Evolutionary conservation across 495 filamentous ascomycete genomes (phyloP).

Genomic region (Lasiosphaeria hispida): DNA sequence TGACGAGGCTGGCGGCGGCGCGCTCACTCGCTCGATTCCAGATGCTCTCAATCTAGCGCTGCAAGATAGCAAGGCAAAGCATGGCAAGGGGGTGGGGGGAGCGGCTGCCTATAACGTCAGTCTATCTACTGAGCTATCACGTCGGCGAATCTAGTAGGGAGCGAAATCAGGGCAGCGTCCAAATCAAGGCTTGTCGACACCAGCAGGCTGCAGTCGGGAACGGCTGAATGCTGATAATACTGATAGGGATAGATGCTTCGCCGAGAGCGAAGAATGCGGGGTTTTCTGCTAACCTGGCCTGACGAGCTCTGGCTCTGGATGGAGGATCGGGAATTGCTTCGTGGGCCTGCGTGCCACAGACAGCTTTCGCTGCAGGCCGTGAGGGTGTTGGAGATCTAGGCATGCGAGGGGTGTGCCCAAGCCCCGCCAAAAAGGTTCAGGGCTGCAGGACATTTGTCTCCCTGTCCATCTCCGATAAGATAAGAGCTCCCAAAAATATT

Average conservation of each 20-base stretch:
- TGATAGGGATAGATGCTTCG: no score
- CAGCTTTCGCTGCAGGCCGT: no score
- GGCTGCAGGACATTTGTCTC: not conserved
- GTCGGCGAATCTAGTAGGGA: not conserved
- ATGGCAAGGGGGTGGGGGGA: not conserved
- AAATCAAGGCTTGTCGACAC: no score
- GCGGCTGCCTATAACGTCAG: constrained; percentile 2
- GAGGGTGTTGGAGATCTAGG: no score
- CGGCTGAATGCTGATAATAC: constrained; percentile 1
- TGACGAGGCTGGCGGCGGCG: constrained; percentile 18
- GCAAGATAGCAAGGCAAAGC: not conserved
- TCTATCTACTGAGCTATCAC: constrained; percentile 6
- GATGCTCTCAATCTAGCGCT: not conserved
- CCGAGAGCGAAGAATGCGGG: no score
- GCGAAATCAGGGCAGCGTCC: no score
- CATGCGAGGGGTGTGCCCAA: no score
- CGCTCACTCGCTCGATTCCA: constrained; percentile 13
- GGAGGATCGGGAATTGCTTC: no score
- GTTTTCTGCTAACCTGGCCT: no score
- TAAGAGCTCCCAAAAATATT: constrained; percentile 27
- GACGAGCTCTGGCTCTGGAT: no score
- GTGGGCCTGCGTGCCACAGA: no score
- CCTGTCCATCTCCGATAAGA: constrained; percentile 17
- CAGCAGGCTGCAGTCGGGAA: not conserved
- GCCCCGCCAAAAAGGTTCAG: no score